Evolutionary conservation across 371 early-diverging fungal species (phyloP).

Genomic region (Amoeboaphelidium protococcarum): DNA sequence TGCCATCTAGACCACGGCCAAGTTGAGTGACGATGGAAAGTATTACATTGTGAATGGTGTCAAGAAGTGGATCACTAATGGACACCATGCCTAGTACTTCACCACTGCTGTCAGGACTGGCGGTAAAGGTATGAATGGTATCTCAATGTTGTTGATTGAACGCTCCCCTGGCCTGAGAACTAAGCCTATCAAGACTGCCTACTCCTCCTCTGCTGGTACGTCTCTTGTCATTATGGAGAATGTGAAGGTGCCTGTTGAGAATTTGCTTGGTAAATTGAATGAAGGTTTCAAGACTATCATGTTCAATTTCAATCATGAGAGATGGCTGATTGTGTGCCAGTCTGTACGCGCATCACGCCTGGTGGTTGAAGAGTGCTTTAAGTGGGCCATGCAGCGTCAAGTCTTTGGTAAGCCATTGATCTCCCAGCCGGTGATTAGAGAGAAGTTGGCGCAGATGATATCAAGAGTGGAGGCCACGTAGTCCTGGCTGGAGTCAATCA

Average conservation of each 20-base stretch:
- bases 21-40: slow-evolving; percentile 14
- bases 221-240: slow-evolving; percentile 16
- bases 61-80: slow-evolving; percentile 14
- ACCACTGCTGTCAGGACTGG: slow-evolving; percentile 15
- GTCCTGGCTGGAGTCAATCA: slow-evolving; percentile 28
- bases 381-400: slow-evolving; percentile 17
- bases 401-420: slow-evolving; percentile 17
- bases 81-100: slow-evolving; percentile 9
- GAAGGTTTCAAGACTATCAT: slow-evolving; percentile 14
- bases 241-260: slow-evolving; percentile 15
- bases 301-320: slow-evolving; percentile 20
- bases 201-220: slow-evolving; percentile 25
- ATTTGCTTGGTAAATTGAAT: slow-evolving; percentile 14
- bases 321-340: slow-evolving; percentile 1
- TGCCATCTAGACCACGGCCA: slow-evolving; percentile 10
- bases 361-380: slow-evolving; percentile 15
- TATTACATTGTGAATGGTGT: slow-evolving; percentile 20
- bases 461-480: slow-evolving; percentile 23
- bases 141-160: slow-evolving; percentile 18
- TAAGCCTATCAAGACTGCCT: slow-evolving; percentile 33
- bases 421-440: slow-evolving; percentile 16
- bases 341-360: slow-evolving; percentile 3
- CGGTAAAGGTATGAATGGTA: slow-evolving; percentile 14
- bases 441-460: slow-evolving; percentile 19
- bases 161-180: slow-evolving; percentile 19